These are phyloP conservation scores for Trichoderma sp. DNA, from an alignment of 2,329 filamentous ascomycete species.

Conservation along the genomic window DNA sequence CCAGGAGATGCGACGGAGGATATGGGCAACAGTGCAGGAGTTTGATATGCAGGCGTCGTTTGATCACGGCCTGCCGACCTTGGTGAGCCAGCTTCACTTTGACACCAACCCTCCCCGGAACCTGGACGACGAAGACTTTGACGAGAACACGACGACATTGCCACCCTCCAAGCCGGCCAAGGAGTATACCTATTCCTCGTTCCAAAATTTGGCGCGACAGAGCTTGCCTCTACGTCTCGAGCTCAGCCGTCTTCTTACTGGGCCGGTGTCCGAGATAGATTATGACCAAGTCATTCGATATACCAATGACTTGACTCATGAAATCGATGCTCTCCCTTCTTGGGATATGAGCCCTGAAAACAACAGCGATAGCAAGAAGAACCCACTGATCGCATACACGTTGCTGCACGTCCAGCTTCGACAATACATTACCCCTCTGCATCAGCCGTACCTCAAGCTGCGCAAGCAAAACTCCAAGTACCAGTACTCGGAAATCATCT, in stretches of 20 bases:
- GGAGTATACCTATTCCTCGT: constrained; percentile 61
- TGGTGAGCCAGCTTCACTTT: constrained; percentile 58
- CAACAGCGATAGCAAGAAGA: constrained; percentile 46
- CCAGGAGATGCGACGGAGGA: constrained; percentile 61
- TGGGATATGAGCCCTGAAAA: constrained; percentile 49
- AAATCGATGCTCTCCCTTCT: constrained; percentile 60
- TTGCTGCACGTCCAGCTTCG: constrained; percentile 61
- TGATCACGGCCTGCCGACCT: constrained; percentile 60
- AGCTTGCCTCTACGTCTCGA: constrained; percentile 59
- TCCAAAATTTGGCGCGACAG: constrained; percentile 58
- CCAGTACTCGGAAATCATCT: constrained; percentile 63
- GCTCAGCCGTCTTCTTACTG: constrained; percentile 57
- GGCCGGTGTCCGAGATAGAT: constrained; percentile 55
- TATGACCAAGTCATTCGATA: constrained; percentile 64
- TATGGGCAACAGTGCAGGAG: constrained; percentile 63
- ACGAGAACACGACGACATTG: constrained; percentile 52
- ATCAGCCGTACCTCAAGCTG: constrained; percentile 61
- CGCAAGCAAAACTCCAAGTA: constrained; percentile 62
- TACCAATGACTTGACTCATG: constrained; percentile 61
- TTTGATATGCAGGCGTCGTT: constrained; percentile 64
- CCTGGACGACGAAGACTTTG: constrained; percentile 59
- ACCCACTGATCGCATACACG: constrained; percentile 60
- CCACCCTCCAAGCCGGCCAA: constrained; percentile 52
- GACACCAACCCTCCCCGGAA: constrained; percentile 59
- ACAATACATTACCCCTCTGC: constrained; percentile 63